phyloP scores from a whole-genome alignment of 257 asterid species.

The Fraxinus anomala region DNA sequence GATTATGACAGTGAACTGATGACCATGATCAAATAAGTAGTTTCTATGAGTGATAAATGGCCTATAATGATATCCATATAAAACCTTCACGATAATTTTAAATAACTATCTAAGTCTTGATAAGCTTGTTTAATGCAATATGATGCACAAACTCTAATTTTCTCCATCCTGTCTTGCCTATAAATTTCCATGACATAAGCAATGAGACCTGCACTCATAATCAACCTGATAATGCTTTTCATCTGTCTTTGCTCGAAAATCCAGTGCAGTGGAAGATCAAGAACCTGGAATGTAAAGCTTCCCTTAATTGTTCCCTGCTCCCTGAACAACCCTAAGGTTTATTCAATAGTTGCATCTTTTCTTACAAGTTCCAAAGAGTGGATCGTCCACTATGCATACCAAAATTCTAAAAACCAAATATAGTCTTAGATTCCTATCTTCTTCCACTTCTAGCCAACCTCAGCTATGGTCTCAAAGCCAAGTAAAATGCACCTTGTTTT shows the following conservation, averaged over 20 bases:
- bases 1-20: neutral
- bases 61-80: neutral
- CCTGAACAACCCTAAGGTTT: neutral
- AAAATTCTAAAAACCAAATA: neutral
- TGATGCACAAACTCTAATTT: neutral
- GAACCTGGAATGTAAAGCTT: neutral
- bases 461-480: slow-evolving; percentile 5
- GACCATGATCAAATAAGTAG: neutral
- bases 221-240: neutral
- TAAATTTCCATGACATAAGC: neutral
- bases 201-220: neutral
- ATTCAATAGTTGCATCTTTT: neutral
- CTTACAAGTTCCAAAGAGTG: neutral
- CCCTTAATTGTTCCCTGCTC: neutral
- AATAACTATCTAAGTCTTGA: neutral
- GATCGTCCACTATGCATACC: neutral
- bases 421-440: neutral
- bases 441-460: neutral
- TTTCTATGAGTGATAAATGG: neutral
- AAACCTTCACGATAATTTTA: neutral
- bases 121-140: neutral
- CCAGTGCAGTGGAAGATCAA: neutral
- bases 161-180: neutral
- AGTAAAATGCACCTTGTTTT: neutral
- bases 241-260: neutral